These are phyloP conservation scores for Aspergillus fumigatiaffinis DNA, from an alignment of 2,329 filamentous ascomycete genomes.

Conservation along the genomic window DNA sequence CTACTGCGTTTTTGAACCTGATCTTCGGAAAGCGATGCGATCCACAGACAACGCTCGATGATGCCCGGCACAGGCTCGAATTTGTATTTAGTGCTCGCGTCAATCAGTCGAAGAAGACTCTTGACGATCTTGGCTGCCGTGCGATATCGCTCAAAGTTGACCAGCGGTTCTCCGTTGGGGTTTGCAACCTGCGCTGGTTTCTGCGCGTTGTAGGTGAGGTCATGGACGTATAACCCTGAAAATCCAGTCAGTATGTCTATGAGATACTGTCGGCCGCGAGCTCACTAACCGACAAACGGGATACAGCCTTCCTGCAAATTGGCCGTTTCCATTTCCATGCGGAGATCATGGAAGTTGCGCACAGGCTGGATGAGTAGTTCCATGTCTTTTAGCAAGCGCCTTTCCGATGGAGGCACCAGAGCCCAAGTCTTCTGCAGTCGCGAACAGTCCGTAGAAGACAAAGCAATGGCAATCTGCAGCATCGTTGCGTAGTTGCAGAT, in stretches of 20 bases:
- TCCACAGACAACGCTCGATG: slow-evolving; percentile 61
- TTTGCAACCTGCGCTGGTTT: slow-evolving; percentile 57
- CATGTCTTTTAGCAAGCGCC: slow-evolving; percentile 53
- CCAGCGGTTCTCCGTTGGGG: slow-evolving; percentile 49
- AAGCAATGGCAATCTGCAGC: slow-evolving; percentile 61
- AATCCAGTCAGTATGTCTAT: slow-evolving; percentile 1
- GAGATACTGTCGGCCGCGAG: neutral
- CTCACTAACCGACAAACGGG: slow-evolving; percentile 57
- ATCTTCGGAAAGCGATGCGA: slow-evolving; percentile 57
- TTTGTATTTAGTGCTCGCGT: slow-evolving; percentile 59
- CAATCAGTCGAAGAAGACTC: slow-evolving; percentile 58
- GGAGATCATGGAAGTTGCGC: slow-evolving; percentile 60
- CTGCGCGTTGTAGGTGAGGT: slow-evolving; percentile 64
- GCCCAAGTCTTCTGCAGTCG: slow-evolving; percentile 58
- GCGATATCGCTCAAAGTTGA: slow-evolving; percentile 65
- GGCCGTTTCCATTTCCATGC: slow-evolving; percentile 61
- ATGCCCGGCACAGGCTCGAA: slow-evolving; percentile 56
- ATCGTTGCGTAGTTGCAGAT: slow-evolving; percentile 64
- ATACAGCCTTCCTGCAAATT: slow-evolving; percentile 59
- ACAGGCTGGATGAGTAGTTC: slow-evolving; percentile 60
- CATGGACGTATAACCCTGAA: slow-evolving; percentile 59
- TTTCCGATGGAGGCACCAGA: slow-evolving; percentile 52
- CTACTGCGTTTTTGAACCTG: slow-evolving; percentile 50
- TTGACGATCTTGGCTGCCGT: slow-evolving; percentile 64
- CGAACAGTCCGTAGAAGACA: slow-evolving; percentile 57